phyloP scores from a whole-genome alignment of 441 rosid genomes.

The Populus tomentosa region DNA sequence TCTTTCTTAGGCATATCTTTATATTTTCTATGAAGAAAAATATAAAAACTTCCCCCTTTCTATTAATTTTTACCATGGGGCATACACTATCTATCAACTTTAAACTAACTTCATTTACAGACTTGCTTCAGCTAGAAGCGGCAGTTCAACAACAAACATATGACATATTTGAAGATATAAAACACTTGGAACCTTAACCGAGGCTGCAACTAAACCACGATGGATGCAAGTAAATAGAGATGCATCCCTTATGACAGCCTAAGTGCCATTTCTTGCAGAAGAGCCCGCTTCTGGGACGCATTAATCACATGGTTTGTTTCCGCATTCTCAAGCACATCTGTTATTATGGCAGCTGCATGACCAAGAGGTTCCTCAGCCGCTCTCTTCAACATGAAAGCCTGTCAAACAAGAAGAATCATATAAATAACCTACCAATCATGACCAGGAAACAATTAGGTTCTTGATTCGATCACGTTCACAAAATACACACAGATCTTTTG shows the following conservation, averaged over 20 bases:
- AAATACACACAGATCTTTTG: background rate
- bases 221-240: background rate
- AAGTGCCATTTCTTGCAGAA: conserved; percentile 93
- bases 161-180: background rate
- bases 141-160: conserved; percentile 7
- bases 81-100: conserved; percentile 1
- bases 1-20: background rate
- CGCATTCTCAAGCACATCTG: conserved; percentile 87
- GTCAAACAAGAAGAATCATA: conserved; percentile 13
- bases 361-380: conserved; percentile 92
- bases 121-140: conserved; percentile 17
- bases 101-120: conserved; percentile 18
- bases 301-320: conserved; percentile 76
- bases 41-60: conserved; percentile 12
- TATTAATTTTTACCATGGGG: conserved; percentile 8
- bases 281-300: conserved; percentile 83
- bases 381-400: conserved; percentile 94
- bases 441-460: background rate
- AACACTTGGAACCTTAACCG: background rate
- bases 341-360: conserved; percentile 90
- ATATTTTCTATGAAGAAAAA: conserved; percentile 14
- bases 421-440: background rate
- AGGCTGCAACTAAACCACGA: background rate
- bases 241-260: conserved; percentile 49
- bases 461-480: background rate